These are phyloP conservation scores for Guyanaporus albipodus DNA, from an alignment of 768 basidiomycete species.

Conservation along the genomic window DNA sequence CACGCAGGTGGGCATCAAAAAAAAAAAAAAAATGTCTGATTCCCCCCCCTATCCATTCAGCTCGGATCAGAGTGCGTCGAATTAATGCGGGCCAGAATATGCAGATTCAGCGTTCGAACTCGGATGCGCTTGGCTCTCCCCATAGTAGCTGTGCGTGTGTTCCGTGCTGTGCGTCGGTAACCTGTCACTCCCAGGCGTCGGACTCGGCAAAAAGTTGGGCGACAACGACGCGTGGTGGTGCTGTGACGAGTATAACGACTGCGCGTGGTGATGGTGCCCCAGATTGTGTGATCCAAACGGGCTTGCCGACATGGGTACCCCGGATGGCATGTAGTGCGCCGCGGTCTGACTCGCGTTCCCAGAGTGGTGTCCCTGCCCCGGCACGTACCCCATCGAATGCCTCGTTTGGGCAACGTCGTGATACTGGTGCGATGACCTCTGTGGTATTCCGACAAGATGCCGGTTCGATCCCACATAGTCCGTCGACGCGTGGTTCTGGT, in stretches of 20 bases:
- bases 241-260: conserved; percentile 31
- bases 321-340: conserved; percentile 31
- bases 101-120: conserved; percentile 27
- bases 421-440: conserved; percentile 31
- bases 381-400: conserved; percentile 37
- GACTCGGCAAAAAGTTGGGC: conserved; percentile 28
- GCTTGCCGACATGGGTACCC: conserved; percentile 47
- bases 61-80: conserved; percentile 1
- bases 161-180: conserved; percentile 26
- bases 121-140: conserved; percentile 26
- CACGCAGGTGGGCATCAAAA: conserved; percentile 24
- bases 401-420: conserved; percentile 32
- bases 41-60: conserved; percentile 18
- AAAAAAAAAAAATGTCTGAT: conserved; percentile 16
- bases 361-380: conserved; percentile 42
- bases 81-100: conserved; percentile 30
- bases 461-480: conserved; percentile 44
- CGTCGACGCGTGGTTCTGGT: conserved; percentile 33
- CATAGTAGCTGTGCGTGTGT: conserved; percentile 29
- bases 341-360: conserved; percentile 30
- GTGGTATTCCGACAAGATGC: conserved; percentile 44
- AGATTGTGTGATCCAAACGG: conserved; percentile 28
- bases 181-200: conserved; percentile 29
- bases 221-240: conserved; percentile 29
- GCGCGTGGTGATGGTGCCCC: conserved; percentile 24